phyloP scores from a whole-genome alignment of 495 filamentous ascomycete genomes.

The Trichoderma reesei region DNA sequence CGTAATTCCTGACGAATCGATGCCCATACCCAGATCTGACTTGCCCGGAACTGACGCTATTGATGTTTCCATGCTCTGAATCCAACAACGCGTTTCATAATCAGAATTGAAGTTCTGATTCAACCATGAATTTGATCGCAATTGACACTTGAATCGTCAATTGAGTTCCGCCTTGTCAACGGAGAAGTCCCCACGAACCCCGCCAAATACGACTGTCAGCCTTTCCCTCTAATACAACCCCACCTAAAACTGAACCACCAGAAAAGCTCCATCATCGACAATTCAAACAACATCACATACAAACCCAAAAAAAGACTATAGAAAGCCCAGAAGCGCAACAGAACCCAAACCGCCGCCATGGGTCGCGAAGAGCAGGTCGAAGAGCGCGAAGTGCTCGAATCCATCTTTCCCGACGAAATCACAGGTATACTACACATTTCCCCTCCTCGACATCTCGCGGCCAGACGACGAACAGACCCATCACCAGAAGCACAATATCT shows the following conservation, averaged over 20 bases:
- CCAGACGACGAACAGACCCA: too few relatives aligned
- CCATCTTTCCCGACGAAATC: conserved; percentile 97
- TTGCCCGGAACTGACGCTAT: too few relatives aligned
- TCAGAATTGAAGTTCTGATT: too few relatives aligned
- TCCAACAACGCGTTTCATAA: too few relatives aligned
- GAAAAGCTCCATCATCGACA: conserved; percentile 1
- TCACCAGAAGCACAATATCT: too few relatives aligned
- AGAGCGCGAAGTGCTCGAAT: conserved; percentile 93
- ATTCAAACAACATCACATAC: background rate
- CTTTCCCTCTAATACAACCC: background rate
- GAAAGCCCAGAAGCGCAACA: background rate
- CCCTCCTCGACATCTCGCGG: conserved; percentile 14
- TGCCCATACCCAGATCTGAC: too few relatives aligned
- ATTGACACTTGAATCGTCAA: too few relatives aligned
- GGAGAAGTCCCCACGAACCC: background rate
- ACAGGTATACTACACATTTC: conserved; percentile 46
- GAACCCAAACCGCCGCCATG: conserved; percentile 43
- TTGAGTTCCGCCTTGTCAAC: background rate
- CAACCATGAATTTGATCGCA: too few relatives aligned
- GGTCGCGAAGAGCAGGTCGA: conserved; percentile 89
- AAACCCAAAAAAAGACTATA: too few relatives aligned
- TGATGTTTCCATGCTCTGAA: too few relatives aligned
- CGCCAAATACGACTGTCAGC: background rate
- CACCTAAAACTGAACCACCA: background rate
- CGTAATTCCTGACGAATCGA: too few relatives aligned